Evolutionary conservation across 73 alveolate genomes (phyloP), one percentile per base, ranked within the genome.

Genomic region (Paramecium primaurelia): DNA sequence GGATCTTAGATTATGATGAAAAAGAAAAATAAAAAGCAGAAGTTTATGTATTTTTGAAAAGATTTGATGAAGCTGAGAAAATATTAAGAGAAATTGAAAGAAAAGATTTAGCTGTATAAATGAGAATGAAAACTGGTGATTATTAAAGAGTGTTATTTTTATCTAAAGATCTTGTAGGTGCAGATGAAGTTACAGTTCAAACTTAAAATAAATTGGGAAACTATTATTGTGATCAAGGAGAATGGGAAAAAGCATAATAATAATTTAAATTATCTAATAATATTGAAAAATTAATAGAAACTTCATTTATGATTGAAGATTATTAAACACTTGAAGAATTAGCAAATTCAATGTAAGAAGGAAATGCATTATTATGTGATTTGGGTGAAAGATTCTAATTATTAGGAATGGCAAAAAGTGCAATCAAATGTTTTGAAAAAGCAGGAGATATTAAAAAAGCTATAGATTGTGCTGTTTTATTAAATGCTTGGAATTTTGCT

Each of bases 401-500:
- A 59, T 93, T 95, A 68, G 99, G 99, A 37, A 59, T 98, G 71
- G 98, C 99, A 90, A 99, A 98, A 83, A 92, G 96, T 83, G 99
- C 99, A 4, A 99, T 98, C 45, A 91, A 96, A 86, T 97, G 99
- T 75, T 99, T 96, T 94, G 92, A 98, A 77, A 96, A 97, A 86
- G 93, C 91, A 22, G 99, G 99, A 4, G 99, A 99, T 92, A 98
- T 98, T 22, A 98, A 98, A 95, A 97, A 97, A 77, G 99, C 99
- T 5, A 97, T 99, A 36, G 99, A 99, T 94, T 98, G 99, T 86
- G 97, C 99, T 58, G 99, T 97, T 30, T 94, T 97, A 25, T 94
- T 96, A 86, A 97, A 98, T 86, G 97, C 69, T 89, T 99, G 99
- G 99, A 99, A 99, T 95, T 94, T 95, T 92, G 99, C 99, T n/a